Conservation (phyloP, 352 stramenopile species). For the Peronospora tabacina region DNA sequence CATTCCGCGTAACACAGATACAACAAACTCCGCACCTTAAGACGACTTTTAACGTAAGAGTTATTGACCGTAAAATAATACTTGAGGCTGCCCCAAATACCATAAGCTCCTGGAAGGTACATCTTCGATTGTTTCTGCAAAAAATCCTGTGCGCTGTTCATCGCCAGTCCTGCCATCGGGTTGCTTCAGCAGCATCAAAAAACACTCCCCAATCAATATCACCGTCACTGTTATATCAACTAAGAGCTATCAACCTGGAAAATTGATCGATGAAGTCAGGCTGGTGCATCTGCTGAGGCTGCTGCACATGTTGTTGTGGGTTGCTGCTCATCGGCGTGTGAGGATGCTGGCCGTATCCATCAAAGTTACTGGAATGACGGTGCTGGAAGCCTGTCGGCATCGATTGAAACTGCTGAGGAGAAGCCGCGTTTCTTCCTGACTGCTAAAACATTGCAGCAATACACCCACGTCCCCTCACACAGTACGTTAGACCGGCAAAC, state of each 20-base stretch:
- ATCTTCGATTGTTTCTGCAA: slow-evolving; percentile 75
- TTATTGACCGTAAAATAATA: slow-evolving; percentile 90
- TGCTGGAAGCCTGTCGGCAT: slow-evolving; percentile 27
- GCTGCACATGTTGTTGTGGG: slow-evolving; percentile 18
- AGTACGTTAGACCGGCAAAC: not conserved
- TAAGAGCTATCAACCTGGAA: slow-evolving; percentile 29
- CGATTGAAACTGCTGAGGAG: slow-evolving; percentile 32
- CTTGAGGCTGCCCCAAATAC: slow-evolving; percentile 74
- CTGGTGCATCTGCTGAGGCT: slow-evolving; percentile 26
- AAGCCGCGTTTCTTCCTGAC: slow-evolving; percentile 17
- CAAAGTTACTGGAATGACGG: slow-evolving; percentile 32
- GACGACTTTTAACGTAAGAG: slow-evolving; percentile 80
- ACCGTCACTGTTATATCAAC: not conserved
- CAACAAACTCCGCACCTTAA: slow-evolving; percentile 50
- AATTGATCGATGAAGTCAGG: slow-evolving; percentile 76
- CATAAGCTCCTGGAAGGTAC: slow-evolving; percentile 73
- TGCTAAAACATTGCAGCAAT: slow-evolving; percentile 30
- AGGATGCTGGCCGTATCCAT: slow-evolving; percentile 13
- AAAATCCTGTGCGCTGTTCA: slow-evolving; percentile 81
- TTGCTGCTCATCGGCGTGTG: slow-evolving; percentile 25
- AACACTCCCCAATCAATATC: not conserved
- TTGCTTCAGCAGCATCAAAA: slow-evolving; percentile 41
- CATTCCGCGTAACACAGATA: not conserved
- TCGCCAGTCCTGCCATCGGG: slow-evolving; percentile 75
- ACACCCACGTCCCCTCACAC: not conserved